Evolutionary conservation across 805 yeast species (phyloP), one percentile per base, ranked within the genome.

Genomic region (Pichia thaimueangensis): DNA sequence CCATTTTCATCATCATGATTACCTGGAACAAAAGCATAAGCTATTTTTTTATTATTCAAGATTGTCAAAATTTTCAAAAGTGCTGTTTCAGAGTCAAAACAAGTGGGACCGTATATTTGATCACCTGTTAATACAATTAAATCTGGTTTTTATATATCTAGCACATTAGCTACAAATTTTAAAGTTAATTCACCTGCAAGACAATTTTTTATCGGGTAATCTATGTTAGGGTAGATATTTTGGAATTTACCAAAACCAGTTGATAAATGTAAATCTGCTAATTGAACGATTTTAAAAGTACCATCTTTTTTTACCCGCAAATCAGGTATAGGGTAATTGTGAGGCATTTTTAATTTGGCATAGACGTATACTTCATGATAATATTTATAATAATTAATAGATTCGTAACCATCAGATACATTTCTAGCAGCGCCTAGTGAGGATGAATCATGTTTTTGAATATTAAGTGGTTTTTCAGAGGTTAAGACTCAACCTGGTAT

Each of bases 1-100:
- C 96, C 95, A 1, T 95, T 91, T 63, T 89, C 95, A 55, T 83
- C 93, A 59, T 93, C 98, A 59, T 93, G 98, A 59, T 93, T 93
- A 1, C 98, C 98, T 68, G 89, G 71, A 8, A 81, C 78, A 50
- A 84, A 70, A 0, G 96, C 91, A 68, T 75, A 93, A 4, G 97
- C 97, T 7, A 89, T 82, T 38, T 71, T 62, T 37, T 85, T 65
- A 13, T 65, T 54, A 20, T 89, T 72, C 21, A 86, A 75, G 6
- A 22, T 0, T 95, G 94, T 10, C 71, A 67, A 9, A 0, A 82
- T 86, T 57, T 93, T 91, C 45, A 82, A 70, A n/a, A 87, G 53
- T 0, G 96, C 78, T 0, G 95, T 80, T 51, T 81, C 82, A 0
- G 96, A 72, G 57, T 91, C 97, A 8, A 86, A 87, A 0, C 86